Evolutionary conservation across 1,139 yeast species (phyloP).

Genomic region (Yamadazyma pseudoaaseri): DNA sequence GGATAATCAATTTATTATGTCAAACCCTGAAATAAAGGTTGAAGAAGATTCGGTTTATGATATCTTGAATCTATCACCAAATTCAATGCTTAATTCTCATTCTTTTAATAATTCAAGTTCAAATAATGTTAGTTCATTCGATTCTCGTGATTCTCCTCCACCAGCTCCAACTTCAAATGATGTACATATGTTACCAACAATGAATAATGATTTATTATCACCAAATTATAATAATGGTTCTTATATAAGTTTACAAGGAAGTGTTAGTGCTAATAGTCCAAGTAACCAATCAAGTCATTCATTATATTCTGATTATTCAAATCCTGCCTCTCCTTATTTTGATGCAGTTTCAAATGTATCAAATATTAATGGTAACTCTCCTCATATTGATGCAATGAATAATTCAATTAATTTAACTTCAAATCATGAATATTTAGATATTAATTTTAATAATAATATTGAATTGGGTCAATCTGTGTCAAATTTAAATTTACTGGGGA

Average conservation of each 20-base stretch:
- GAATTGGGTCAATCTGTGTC: conserved; percentile 43
- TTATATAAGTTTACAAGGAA: conserved; percentile 14
- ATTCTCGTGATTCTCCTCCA: conserved; percentile 16
- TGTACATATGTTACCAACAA: conserved; percentile 10
- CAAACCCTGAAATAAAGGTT: conserved; percentile 10
- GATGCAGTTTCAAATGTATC: conserved; percentile 34
- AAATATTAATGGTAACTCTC: conserved; percentile 9
- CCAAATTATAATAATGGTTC: conserved; percentile 10
- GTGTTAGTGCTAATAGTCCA: conserved; percentile 94
- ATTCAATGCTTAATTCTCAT: conserved; percentile 7
- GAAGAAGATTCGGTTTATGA: conserved; percentile 27
- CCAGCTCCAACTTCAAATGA: conserved; percentile 18
- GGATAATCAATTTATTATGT: not conserved
- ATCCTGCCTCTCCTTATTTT: conserved; percentile 38
- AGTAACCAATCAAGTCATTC: conserved; percentile 91
- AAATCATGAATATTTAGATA: conserved; percentile 13
- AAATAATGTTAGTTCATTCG: not conserved
- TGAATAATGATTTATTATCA: conserved; percentile 9
- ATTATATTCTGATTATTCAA: conserved; percentile 36
- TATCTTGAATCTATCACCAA: conserved; percentile 21
- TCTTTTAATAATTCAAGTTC: not conserved
- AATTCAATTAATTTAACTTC: conserved; percentile 5
- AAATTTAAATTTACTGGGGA: conserved; percentile 28
- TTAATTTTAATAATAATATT: conserved; percentile 33
- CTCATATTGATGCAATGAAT: conserved; percentile 2